Evolutionary conservation across 1,284 basidiomycete genomes (phyloP), one percentile per base, ranked within the genome.

Genomic region (Agaricales sp.): DNA sequence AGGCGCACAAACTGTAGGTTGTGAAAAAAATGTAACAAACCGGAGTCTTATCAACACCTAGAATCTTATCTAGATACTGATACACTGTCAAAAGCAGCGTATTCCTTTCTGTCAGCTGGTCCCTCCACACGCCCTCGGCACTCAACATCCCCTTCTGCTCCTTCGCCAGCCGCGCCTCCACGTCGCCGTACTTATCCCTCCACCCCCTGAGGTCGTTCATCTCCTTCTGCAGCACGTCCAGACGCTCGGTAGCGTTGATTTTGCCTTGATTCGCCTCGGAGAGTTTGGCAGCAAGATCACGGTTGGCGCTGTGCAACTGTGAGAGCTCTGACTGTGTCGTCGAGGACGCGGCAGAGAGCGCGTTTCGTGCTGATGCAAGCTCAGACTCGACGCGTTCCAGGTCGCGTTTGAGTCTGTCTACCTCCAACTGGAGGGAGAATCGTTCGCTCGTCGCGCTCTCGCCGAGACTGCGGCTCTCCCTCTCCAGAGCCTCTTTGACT

Each of bases 1-100:
- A 18, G 4, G 39, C 6, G 6, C 21, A 6, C 16, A 11, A 22
- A 8, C 39, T 6, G 26, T 30, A 14, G 26, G 14, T 38, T 18
- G 45, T 13, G 47, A 48, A 11, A 41, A 35, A 22, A 52, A 26
- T 18, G 49, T 51, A 24, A 53, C 19, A 55, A 47, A 92, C 90
- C 46, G 83, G 80, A 0, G 81, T 83, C 68, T 82, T 87, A 59
- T 93, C 90, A 12, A 88, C 82, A 2, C 90, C 92, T 4, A 96
- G 71, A 56, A 97, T 91, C 70, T 89, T 91, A 61, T 96, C 93
- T 73, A 97, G 81, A 61, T 94, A 93, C 64, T 95, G 91, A 66
- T 93, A 96, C 24, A 97, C 90, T 13, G 88, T 92, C 53, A 96
- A 70, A 45, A 98, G 68, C 21, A 98, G 72, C 19, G 91, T 93